Conservation (phyloP, 352 stramenopile species). For the Pythium folliculosum region DNA sequence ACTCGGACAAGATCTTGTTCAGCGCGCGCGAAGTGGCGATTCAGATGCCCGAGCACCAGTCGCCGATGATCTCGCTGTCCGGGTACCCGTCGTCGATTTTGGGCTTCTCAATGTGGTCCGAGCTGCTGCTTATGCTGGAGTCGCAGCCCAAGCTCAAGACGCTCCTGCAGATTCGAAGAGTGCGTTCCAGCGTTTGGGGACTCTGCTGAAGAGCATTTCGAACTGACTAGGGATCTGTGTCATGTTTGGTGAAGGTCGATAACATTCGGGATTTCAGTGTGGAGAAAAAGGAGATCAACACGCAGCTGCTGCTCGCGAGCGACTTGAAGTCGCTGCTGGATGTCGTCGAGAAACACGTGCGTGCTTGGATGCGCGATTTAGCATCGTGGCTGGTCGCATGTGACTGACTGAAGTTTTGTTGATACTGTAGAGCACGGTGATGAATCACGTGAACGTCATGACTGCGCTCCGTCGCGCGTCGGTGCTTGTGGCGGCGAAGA, state of each 20-base stretch:
- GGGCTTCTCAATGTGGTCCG: slow-evolving; percentile 76
- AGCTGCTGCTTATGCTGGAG: slow-evolving; percentile 77
- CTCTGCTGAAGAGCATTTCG: no score
- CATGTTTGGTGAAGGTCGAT: slow-evolving; percentile 37
- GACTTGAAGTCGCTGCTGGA: slow-evolving; percentile 58
- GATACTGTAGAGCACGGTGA: slow-evolving; percentile 33
- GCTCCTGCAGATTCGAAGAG: slow-evolving; percentile 58
- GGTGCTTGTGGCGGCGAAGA: slow-evolving; percentile 16
- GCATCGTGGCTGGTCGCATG: no score
- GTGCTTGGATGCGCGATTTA: no score
- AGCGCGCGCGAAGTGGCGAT: slow-evolving; percentile 65
- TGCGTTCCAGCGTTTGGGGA: slow-evolving; percentile 12
- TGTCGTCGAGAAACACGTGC: slow-evolving; percentile 66
- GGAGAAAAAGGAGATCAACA: slow-evolving; percentile 58
- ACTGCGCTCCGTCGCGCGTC: slow-evolving; percentile 58
- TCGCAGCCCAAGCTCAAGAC: slow-evolving; percentile 70
- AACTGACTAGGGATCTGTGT: not conserved
- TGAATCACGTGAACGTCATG: slow-evolving; percentile 70
- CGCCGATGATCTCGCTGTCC: slow-evolving; percentile 68
- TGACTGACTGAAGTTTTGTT: not conserved
- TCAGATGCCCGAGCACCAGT: slow-evolving; percentile 71
- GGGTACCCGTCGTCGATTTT: slow-evolving; percentile 75
- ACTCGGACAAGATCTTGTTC: slow-evolving; percentile 75
- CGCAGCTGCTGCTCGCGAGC: slow-evolving; percentile 60
- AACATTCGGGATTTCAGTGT: slow-evolving; percentile 56